phyloP scores from a whole-genome alignment of 2,329 filamentous ascomycete genomes.

The Trichoderma sp. region DNA sequence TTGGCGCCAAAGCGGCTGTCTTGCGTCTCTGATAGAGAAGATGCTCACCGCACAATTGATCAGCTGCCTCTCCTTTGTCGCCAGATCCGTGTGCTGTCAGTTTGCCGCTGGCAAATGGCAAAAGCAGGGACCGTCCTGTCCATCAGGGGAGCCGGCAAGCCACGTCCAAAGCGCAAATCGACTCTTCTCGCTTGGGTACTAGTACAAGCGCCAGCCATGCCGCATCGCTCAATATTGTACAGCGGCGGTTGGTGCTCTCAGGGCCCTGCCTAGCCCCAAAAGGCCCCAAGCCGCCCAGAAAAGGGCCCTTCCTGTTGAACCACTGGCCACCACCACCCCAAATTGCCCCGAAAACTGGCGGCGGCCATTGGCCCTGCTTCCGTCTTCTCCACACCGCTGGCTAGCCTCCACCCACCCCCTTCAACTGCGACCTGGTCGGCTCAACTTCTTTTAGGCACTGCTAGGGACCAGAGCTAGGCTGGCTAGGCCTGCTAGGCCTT shows the following conservation, averaged over 20 bases:
- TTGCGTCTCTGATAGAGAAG: neutral
- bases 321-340: constrained; percentile 19
- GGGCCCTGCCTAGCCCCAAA: neutral
- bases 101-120: neutral
- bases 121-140: constrained; percentile 4
- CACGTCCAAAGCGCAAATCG: constrained; percentile 1
- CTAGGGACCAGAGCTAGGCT: constrained; percentile 19
- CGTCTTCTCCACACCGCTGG: constrained; percentile 26
- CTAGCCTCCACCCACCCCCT: constrained; percentile 27
- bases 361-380: constrained; percentile 1
- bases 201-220: neutral
- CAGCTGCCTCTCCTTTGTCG: neutral
- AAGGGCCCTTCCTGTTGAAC: constrained; percentile 12
- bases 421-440: constrained; percentile 2
- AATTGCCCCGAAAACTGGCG: constrained; percentile 29
- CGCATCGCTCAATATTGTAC: neutral
- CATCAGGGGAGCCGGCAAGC: constrained; percentile 17
- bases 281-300: neutral
- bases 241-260: neutral
- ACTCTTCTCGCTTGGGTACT: neutral
- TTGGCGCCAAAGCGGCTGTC: neutral
- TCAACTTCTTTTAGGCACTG: constrained; percentile 6
- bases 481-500: neutral
- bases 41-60: neutral
- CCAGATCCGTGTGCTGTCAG: neutral